Evolutionary conservation across 371 early-diverging fungal genomes (phyloP).

Genomic region (Lichtheimia corymbifera): DNA sequence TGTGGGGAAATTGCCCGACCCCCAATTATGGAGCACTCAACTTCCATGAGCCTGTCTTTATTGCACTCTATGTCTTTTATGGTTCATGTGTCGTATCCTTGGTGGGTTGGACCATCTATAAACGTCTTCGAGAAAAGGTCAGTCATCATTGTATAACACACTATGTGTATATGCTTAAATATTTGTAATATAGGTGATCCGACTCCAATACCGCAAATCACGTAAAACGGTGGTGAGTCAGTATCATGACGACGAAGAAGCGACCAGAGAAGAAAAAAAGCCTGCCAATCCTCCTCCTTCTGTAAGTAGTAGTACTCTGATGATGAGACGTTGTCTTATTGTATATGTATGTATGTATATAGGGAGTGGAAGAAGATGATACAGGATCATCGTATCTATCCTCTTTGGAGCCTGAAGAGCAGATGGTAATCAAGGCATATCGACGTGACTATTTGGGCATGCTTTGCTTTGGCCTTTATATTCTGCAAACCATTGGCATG

Average conservation of each 20-base stretch:
- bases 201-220: conserved; percentile 1
- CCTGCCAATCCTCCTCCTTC: conserved; percentile 9
- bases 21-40: conserved; percentile 41
- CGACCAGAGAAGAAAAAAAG: conserved; percentile 9
- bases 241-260: conserved; percentile 2
- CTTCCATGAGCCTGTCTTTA: conserved; percentile 41
- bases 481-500: conserved; percentile 41
- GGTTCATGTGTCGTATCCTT: conserved; percentile 61
- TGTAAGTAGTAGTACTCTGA: conserved; percentile 3
- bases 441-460: conserved; percentile 34
- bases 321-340: too few species aligned
- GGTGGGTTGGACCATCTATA: conserved; percentile 59
- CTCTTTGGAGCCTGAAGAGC: conserved; percentile 28
- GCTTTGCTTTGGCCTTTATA: conserved; percentile 22
- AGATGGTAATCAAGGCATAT: conserved; percentile 42
- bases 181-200: not conserved
- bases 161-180: not conserved
- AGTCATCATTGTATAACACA: not conserved
- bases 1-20: conserved; percentile 59
- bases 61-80: conserved; percentile 54
- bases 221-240: conserved; percentile 1
- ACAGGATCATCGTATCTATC: not conserved
- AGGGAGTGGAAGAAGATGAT: not conserved
- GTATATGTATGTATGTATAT: too few species aligned
- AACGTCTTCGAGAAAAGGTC: conserved; percentile 43